Conservation (phyloP, 2,329 filamentous ascomycete species). For the Polytolypa hystricis region DNA sequence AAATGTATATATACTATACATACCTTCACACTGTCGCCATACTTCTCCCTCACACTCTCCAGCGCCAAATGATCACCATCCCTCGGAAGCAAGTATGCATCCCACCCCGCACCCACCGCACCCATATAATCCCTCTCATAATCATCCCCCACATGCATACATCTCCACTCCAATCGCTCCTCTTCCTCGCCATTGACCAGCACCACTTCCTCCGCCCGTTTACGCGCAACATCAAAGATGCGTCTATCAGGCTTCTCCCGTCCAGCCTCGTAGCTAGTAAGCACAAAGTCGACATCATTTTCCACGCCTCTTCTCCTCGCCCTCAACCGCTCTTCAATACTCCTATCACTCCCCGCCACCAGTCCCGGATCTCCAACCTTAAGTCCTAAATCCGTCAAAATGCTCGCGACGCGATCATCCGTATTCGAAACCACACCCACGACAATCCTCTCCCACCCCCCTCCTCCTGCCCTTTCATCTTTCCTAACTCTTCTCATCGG, state of each 20-base stretch:
- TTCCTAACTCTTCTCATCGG: conserved; percentile 19
- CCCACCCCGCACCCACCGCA: conserved; percentile 28
- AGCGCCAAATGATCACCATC: no score
- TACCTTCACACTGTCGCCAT: no score
- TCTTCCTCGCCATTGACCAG: not conserved
- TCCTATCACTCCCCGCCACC: conserved; percentile 10
- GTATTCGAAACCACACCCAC: conserved; percentile 37
- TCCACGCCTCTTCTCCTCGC: conserved; percentile 1
- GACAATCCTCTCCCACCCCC: conserved; percentile 25
- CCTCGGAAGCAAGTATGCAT: conserved; percentile 15
- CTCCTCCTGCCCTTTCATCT: conserved; percentile 7
- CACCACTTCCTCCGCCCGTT: conserved; percentile 17
- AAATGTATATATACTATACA: conserved; percentile 6
- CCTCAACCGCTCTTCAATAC: conserved; percentile 12
- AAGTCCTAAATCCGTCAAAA: conserved; percentile 30
- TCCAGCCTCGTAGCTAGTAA: conserved; percentile 37
- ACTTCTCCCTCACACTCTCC: no score
- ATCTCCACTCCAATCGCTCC: conserved; percentile 14
- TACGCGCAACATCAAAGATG: conserved; percentile 30
- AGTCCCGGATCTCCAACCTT: conserved; percentile 26
- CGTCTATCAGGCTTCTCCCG: conserved; percentile 31
- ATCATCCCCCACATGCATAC: conserved; percentile 37
- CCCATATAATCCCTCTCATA: conserved; percentile 31
- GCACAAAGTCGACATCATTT: conserved; percentile 33
- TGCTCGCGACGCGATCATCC: conserved; percentile 32